phyloP scores from a whole-genome alignment of 352 stramenopile genomes.

The Plasmopara viticola region DNA sequence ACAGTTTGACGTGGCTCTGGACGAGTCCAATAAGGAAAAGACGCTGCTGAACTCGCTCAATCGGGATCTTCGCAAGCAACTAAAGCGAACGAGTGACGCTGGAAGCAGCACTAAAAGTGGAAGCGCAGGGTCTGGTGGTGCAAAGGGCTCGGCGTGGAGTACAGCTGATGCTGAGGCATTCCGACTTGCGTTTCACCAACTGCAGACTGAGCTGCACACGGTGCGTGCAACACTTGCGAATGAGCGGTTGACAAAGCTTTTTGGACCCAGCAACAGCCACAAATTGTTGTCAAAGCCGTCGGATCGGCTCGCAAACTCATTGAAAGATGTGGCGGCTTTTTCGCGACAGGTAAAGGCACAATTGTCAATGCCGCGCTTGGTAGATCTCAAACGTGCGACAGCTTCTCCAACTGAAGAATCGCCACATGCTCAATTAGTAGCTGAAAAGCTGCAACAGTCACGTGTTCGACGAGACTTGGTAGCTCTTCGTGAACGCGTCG shows the following conservation, averaged over 20 bases:
- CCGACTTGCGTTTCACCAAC: conserved; percentile 45
- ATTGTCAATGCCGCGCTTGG: conserved; percentile 59
- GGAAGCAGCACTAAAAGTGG: conserved; percentile 18
- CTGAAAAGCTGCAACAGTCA: conserved; percentile 44
- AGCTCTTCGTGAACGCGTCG: conserved; percentile 40
- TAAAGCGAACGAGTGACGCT: conserved; percentile 62
- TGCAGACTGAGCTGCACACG: conserved; percentile 47
- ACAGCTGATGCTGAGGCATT: conserved; percentile 50
- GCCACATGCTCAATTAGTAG: conserved; percentile 38
- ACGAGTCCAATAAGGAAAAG: conserved; percentile 83
- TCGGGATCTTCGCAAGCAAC: conserved; percentile 71
- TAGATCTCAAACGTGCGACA: conserved; percentile 37
- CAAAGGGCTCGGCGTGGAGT: conserved; percentile 31
- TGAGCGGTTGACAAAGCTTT: conserved; percentile 47
- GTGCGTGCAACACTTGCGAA: conserved; percentile 48
- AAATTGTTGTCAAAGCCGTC: conserved; percentile 16
- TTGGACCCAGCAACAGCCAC: conserved; percentile 23
- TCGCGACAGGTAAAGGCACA: conserved; percentile 48
- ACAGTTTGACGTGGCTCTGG: conserved; percentile 66
- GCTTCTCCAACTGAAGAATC: conserved; percentile 11
- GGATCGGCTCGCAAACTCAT: conserved; percentile 26
- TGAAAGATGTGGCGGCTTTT: conserved; percentile 47
- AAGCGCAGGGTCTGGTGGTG: conserved; percentile 10
- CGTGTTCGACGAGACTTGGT: conserved; percentile 34
- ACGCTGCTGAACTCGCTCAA: conserved; percentile 58